Evolutionary conservation across 2,329 filamentous ascomycete genomes (phyloP).

Genomic region (Colletotrichum theobromicola): DNA sequence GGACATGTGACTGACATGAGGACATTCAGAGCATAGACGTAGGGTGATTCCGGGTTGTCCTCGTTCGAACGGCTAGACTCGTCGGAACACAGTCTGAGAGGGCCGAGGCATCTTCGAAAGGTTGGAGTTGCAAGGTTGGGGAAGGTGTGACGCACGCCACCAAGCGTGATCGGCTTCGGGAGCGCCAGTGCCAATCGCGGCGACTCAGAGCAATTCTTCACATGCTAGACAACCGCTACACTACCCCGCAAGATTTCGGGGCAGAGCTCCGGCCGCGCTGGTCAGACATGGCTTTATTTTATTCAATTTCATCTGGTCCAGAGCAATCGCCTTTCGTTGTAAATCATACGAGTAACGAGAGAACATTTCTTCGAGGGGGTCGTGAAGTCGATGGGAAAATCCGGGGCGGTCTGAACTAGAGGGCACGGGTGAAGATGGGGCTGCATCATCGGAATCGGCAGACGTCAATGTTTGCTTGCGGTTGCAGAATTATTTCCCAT

Average conservation of each 20-base stretch:
- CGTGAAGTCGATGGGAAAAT: background rate
- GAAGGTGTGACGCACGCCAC: conserved; percentile 8
- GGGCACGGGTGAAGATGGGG: background rate
- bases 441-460: conserved; percentile 12
- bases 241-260: conserved; percentile 11
- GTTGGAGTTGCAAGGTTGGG: conserved; percentile 1
- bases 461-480: conserved; percentile 5
- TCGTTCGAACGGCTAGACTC: background rate
- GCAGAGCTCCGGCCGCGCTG: background rate
- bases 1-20: conserved; percentile 12
- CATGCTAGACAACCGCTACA: conserved; percentile 8
- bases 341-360: background rate
- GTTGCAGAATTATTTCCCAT: conserved; percentile 2
- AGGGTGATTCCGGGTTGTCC: background rate
- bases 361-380: background rate
- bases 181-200: background rate
- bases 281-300: background rate
- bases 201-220: conserved; percentile 18
- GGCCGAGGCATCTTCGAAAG: conserved; percentile 6
- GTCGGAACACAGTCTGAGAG: background rate
- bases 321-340: background rate
- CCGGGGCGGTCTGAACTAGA: background rate
- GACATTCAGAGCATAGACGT: background rate
- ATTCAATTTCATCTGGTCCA: background rate
- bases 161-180: conserved; percentile 4